Percentiles rank a stretch among this genome's conserved stretches.
phyloP scores from a whole-genome alignment of 2,329 filamentous ascomycete genomes.

The Phoma herbarum region DNA sequence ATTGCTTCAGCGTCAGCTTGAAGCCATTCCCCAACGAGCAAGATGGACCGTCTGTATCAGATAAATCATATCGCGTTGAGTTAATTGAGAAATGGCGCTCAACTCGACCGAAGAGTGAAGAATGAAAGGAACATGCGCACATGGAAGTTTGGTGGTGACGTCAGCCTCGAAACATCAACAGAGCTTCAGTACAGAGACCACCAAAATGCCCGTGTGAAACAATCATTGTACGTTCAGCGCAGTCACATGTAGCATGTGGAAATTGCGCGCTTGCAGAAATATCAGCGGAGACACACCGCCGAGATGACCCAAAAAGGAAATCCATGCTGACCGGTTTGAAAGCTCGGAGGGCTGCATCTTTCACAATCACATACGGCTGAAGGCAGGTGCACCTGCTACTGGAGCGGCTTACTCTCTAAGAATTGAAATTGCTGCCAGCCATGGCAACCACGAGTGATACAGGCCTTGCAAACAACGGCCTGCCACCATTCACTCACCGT shows the following conservation, averaged over 20 bases:
- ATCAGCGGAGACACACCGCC: background rate
- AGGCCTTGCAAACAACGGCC: background rate
- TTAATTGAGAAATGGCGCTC: background rate
- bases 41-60: background rate
- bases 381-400: background rate
- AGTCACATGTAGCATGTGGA: background rate
- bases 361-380: background rate
- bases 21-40: background rate
- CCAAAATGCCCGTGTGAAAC: background rate
- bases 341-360: background rate
- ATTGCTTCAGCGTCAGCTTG: background rate
- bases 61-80: background rate
- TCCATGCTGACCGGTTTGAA: background rate
- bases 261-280: background rate
- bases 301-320: background rate
- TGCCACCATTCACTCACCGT: background rate
- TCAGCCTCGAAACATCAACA: background rate
- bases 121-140: no score
- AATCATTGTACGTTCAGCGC: background rate
- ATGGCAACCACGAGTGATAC: background rate
- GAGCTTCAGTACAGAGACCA: background rate
- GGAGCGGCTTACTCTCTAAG: background rate
- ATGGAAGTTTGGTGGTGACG: background rate
- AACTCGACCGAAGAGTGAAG: no score
- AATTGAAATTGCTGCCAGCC: background rate